Conservation (phyloP, 1,284 basidiomycete genomes). For the Filobasidium uniguttulatum region DNA sequence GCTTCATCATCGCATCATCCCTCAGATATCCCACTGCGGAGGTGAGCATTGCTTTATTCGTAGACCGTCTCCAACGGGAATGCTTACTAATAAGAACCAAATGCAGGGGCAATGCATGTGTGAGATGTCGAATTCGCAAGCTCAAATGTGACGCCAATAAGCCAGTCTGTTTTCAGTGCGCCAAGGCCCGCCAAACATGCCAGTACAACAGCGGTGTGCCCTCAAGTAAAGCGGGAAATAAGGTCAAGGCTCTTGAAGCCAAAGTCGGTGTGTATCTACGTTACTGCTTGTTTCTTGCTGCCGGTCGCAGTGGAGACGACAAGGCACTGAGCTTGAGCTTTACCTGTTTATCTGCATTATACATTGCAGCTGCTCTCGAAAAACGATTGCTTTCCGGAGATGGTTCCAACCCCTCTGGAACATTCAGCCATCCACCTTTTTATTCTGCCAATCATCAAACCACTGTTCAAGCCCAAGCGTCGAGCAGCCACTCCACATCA, state of each 20-base stretch:
- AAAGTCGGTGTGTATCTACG: constrained; percentile 15
- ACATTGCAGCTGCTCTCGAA: not conserved
- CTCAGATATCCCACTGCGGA: too few species aligned
- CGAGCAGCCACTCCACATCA: too few species aligned
- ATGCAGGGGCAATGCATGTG: constrained; percentile 19
- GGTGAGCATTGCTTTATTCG: too few species aligned
- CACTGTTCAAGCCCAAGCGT: too few species aligned
- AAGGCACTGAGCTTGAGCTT: not conserved
- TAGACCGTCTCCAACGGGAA: too few species aligned
- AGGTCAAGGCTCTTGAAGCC: constrained; percentile 21
- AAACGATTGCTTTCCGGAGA: not conserved
- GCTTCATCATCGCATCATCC: too few species aligned
- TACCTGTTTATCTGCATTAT: not conserved
- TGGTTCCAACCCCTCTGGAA: not conserved
- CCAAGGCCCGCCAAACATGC: constrained; percentile 19
- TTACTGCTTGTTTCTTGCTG: not conserved
- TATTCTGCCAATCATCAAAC: constrained; percentile 1
- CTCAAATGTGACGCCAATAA: constrained; percentile 22
- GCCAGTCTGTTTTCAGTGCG: constrained; percentile 21
- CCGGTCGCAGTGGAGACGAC: not conserved
- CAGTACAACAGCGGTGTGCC: constrained; percentile 21
- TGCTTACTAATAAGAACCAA: too few species aligned
- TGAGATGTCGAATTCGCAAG: constrained; percentile 21
- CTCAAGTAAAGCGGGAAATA: constrained; percentile 12
- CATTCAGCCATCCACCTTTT: constrained; percentile 10